A percentile compares a stretch with the other conserved stretches of the same genome.
Evolutionary conservation across 768 basidiomycete genomes (phyloP).

Genomic region (Termitomyces sp.): DNA sequence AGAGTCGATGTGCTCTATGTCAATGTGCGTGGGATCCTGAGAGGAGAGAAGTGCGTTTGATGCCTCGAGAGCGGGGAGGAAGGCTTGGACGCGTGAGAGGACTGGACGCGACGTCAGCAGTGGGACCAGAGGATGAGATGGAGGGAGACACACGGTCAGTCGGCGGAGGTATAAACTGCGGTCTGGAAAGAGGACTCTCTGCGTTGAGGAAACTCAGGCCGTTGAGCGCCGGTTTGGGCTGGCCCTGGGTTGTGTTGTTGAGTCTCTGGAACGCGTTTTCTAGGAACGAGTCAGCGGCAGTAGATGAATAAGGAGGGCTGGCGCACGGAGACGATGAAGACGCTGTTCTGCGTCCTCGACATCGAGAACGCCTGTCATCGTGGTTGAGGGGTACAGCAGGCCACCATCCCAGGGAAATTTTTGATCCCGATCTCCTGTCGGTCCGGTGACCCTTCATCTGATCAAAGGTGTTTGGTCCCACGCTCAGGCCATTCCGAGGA

Average conservation of each 20-base stretch:
- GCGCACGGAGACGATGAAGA: conserved; percentile 1
- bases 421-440: conserved; percentile 1
- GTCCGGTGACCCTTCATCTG: too few species aligned
- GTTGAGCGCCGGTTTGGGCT: neutral
- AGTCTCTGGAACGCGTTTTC: conserved; percentile 1
- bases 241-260: neutral
- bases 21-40: conserved; percentile 48
- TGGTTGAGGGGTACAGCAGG: neutral
- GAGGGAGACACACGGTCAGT: conserved; percentile 37
- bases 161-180: conserved; percentile 33
- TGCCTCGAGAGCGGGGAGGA: conserved; percentile 63
- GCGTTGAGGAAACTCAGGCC: neutral
- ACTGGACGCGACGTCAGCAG: conserved; percentile 33
- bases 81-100: conserved; percentile 59
- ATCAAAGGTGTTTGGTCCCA: neutral
- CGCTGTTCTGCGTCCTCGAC: conserved; percentile 5
- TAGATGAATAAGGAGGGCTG: neutral
- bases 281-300: neutral
- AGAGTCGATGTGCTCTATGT: conserved; percentile 58
- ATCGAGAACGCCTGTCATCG: neutral
- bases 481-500: neutral
- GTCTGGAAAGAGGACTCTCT: neutral
- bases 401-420: neutral
- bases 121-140: neutral
- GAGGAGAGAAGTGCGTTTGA: conserved; percentile 52